Percentiles rank a stretch among this genome's conserved stretches.
phyloP scores from a whole-genome alignment of 768 basidiomycete genomes.

The Pseudohyphozyma bogoriensis region DNA sequence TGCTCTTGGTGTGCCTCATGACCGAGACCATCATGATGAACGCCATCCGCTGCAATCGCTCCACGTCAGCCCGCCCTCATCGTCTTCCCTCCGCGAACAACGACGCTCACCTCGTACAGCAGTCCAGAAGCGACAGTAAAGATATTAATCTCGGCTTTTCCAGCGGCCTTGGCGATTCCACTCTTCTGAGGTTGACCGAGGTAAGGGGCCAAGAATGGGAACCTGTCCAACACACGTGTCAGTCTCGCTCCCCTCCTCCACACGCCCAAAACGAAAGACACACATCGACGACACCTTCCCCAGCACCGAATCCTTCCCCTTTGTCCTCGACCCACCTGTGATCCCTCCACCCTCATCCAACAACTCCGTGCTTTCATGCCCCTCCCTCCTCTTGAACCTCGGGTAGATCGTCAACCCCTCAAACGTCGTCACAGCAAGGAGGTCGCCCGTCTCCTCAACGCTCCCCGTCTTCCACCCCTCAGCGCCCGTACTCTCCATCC shows the following conservation, averaged over 20 bases:
- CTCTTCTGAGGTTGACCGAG: slow-evolving; percentile 17
- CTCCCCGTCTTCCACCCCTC: slow-evolving; percentile 76
- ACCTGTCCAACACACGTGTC: background rate
- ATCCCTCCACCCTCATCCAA: slow-evolving; percentile 45
- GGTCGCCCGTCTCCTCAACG: slow-evolving; percentile 54
- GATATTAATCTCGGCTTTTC: slow-evolving; percentile 88
- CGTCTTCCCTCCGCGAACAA: too few relatives aligned
- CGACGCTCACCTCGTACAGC: slow-evolving; percentile 71
- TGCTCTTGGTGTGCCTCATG: slow-evolving; percentile 80
- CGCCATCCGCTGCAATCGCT: slow-evolving; percentile 68
- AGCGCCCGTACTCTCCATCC: slow-evolving; percentile 74
- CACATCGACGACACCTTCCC: slow-evolving; percentile 45
- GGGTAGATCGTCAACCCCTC: slow-evolving; percentile 85
- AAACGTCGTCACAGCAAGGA: slow-evolving; percentile 74
- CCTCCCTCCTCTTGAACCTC: slow-evolving; percentile 54
- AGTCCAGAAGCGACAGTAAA: slow-evolving; percentile 97
- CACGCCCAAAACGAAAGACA: slow-evolving; percentile 25
- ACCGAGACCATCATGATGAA: slow-evolving; percentile 98
- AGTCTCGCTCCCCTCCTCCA: background rate
- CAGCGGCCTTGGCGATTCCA: too few relatives aligned
- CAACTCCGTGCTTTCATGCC: slow-evolving; percentile 75
- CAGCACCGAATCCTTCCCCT: background rate
- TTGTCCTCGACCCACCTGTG: background rate
- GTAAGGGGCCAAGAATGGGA: slow-evolving; percentile 17
- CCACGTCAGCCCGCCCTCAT: too few relatives aligned